Evolutionary conservation across 2,329 filamentous ascomycete genomes (phyloP).

Genomic region (Calycina herbarum): DNA sequence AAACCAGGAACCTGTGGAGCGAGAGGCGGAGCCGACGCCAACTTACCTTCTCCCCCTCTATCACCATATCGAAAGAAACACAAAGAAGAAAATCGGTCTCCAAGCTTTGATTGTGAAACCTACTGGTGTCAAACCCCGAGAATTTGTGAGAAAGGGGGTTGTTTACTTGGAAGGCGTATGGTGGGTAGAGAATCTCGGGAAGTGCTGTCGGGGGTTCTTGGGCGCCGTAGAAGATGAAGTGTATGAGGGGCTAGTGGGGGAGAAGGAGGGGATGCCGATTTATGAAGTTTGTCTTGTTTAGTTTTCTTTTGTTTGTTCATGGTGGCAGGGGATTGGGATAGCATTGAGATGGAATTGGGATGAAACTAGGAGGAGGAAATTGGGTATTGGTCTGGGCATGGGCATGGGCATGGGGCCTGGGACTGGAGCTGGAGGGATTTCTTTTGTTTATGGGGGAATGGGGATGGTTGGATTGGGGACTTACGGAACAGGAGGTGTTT

Average conservation of each 20-base stretch:
- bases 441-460: too few relatives aligned
- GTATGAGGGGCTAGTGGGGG: conserved; percentile 9
- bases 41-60: conserved; percentile 10
- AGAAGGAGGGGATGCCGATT: conserved; percentile 6
- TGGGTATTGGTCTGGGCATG: background rate
- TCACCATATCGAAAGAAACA: background rate
- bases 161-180: conserved; percentile 8
- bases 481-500: too few relatives aligned
- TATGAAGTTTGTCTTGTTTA: conserved; percentile 13
- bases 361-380: too few relatives aligned
- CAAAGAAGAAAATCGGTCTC: background rate
- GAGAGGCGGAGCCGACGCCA: background rate
- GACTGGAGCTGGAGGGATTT: background rate
- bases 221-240: background rate
- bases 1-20: too few relatives aligned
- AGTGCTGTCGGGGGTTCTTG: conserved; percentile 1
- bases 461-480: too few relatives aligned
- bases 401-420: background rate
- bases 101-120: conserved; percentile 11
- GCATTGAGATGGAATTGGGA: too few relatives aligned
- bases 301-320: background rate
- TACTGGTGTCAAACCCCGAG: background rate
- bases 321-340: too few relatives aligned
- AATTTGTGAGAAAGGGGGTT: conserved; percentile 11
- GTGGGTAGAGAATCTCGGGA: conserved; percentile 6